Conservation (phyloP, 148 eudicot genomes). For the Camellia sinensis region DNA sequence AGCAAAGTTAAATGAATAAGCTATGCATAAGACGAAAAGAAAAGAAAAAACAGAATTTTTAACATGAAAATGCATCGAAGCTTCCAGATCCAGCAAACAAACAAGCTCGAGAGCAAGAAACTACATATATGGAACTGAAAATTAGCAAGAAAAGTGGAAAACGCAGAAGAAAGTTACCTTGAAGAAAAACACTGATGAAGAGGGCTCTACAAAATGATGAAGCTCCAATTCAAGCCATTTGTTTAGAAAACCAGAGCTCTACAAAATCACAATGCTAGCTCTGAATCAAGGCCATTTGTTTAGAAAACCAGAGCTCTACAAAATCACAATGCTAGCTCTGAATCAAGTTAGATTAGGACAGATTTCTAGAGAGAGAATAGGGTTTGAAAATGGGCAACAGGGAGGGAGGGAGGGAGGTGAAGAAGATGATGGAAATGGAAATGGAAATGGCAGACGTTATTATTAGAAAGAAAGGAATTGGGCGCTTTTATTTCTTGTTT, state of each 20-base stretch:
- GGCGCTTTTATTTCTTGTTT: too few species aligned
- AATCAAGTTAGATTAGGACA: too few species aligned
- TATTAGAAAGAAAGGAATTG: too few species aligned
- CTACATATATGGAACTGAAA: not conserved
- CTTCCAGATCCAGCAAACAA: slow-evolving; percentile 7
- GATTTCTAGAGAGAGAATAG: too few species aligned
- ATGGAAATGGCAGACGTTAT: too few species aligned
- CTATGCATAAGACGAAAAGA: not conserved
- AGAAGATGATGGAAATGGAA: too few species aligned
- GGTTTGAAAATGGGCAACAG: too few species aligned
- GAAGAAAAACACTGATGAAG: not conserved
- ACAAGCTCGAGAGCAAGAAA: not conserved
- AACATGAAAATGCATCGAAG: not conserved
- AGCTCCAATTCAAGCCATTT: not conserved
- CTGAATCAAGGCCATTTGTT: slow-evolving; percentile 2
- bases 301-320: not conserved
- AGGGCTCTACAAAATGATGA: not conserved
- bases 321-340: not conserved
- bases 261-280: not conserved
- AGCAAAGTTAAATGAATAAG: not conserved
- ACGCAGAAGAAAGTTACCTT: slow-evolving; percentile 10
- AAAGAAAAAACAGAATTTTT: not conserved
- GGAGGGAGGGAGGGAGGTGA: too few species aligned
- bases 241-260: not conserved
- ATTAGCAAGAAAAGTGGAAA: not conserved